phyloP scores from a whole-genome alignment of 306 rosid species.

The Lathyrus sativus region DNA sequence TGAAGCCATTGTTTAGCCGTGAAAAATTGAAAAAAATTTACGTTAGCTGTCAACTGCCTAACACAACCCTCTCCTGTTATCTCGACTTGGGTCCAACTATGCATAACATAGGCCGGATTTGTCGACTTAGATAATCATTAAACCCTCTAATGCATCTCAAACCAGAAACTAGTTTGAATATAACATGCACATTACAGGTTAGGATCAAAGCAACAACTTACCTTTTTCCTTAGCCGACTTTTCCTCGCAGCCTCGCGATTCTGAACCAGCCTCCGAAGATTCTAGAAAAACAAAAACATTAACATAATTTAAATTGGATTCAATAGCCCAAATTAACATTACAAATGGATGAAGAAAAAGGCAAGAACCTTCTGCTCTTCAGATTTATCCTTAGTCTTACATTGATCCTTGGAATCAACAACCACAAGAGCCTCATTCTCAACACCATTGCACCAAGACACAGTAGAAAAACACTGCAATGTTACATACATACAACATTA shows the following conservation, averaged over 20 bases:
- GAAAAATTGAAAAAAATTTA: no score
- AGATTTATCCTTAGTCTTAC: slow-evolving; percentile 47
- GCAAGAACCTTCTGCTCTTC: slow-evolving; percentile 67
- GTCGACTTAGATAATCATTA: no score
- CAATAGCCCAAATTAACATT: background rate
- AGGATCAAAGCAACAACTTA: slow-evolving; percentile 33
- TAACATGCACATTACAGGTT: background rate
- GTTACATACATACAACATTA: background rate
- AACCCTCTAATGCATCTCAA: no score
- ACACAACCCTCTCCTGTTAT: no score
- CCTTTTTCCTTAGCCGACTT: slow-evolving; percentile 87
- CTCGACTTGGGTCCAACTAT: no score
- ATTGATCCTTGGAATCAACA: slow-evolving; percentile 68
- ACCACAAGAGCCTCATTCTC: slow-evolving; percentile 50
- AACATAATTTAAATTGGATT: background rate
- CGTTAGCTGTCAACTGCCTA: no score
- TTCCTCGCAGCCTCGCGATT: slow-evolving; percentile 93
- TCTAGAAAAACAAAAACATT: slow-evolving; percentile 37
- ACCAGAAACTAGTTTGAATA: background rate
- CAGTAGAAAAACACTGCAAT: slow-evolving; percentile 17
- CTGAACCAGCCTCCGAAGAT: slow-evolving; percentile 73
- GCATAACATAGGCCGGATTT: no score
- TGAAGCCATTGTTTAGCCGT: no score
- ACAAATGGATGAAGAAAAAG: background rate
- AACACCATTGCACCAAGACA: slow-evolving; percentile 57